Conservation (phyloP, 2,329 filamentous ascomycete genomes). For the Simplicillium sp. region DNA sequence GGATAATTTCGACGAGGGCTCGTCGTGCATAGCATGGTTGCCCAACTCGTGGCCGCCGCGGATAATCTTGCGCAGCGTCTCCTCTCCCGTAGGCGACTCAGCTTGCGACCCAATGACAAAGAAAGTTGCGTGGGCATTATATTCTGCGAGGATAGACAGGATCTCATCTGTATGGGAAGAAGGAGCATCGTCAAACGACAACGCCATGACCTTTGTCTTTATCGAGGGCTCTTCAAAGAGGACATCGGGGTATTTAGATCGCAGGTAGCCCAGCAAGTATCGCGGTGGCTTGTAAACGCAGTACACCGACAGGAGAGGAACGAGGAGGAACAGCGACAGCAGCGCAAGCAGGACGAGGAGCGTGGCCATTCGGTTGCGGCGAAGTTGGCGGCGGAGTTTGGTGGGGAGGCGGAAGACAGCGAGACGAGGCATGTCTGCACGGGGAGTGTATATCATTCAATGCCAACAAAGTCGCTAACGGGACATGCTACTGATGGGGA, state of each 20-base stretch:
- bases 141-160: constrained; percentile 52
- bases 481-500: no score
- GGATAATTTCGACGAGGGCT: constrained; percentile 56
- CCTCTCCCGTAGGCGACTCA: constrained; percentile 35
- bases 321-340: constrained; percentile 23
- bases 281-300: constrained; percentile 72
- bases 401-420: constrained; percentile 44
- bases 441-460: no score
- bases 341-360: constrained; percentile 29
- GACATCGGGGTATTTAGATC: constrained; percentile 65
- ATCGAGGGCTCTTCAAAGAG: constrained; percentile 56
- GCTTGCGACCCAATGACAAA: constrained; percentile 82
- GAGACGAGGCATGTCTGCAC: constrained; percentile 23
- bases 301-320: constrained; percentile 45
- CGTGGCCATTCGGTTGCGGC: constrained; percentile 49
- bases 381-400: constrained; percentile 46
- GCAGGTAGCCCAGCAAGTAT: constrained; percentile 61
- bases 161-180: constrained; percentile 64
- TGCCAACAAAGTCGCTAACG: no score
- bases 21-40: constrained; percentile 86
- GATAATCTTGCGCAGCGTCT: constrained; percentile 47
- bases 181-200: constrained; percentile 83
- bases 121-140: constrained; percentile 70
- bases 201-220: constrained; percentile 57
- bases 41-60: constrained; percentile 60